Evolutionary conservation across 73 alveolate species (phyloP), one percentile per base, ranked within the genome.

Genomic region (Symbiodinium natans): DNA sequence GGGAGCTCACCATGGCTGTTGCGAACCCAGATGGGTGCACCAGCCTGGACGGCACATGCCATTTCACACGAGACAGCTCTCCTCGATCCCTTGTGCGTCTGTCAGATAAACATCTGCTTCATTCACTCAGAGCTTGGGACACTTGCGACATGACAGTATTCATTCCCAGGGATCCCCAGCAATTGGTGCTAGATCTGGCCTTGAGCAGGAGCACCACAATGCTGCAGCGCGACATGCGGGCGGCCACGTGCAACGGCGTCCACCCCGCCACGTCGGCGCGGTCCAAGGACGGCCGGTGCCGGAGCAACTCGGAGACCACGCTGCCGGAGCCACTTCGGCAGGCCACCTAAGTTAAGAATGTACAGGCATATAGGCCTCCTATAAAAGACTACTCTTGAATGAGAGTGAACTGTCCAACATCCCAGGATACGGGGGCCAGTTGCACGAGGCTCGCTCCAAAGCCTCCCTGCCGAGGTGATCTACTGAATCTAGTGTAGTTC

Each of bases 201-300:
- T 88, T 88, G 48, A 88, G 86, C 74, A 88, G 86, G 10, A 88
- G 77, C 63, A 88, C 95, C 86, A 88, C 95, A 36, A 88, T 3
- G 40, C 46, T 38, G 73, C 86, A 56, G 31, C 95, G 95, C 34
- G 86, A 56, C 95, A 88, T 88, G 36, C 95, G 95, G 13, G 95
- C 95, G n/a, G 95, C 95, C 17, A 88, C 95, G 43, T 88, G 95
- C 41, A 88, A 74, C 27, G 95, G 86, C 42, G 86, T 88, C 95
- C 95, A 88, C 23, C 95, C 95, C 23, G 95, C 95, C 27, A 88
- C 95, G 46, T 88, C 95, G 9, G 95, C 95, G 17, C 95, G 85
- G 41, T 88, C 95, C 73, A 88, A 46, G 7, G 95, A 19, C 3
- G 85, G 95, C 3, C 86, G 86, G 38, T 39, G 46, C 84, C 73